Evolutionary conservation across 129 eudicot species (phyloP).

Genomic region (Saposhnikovia divaricata): DNA sequence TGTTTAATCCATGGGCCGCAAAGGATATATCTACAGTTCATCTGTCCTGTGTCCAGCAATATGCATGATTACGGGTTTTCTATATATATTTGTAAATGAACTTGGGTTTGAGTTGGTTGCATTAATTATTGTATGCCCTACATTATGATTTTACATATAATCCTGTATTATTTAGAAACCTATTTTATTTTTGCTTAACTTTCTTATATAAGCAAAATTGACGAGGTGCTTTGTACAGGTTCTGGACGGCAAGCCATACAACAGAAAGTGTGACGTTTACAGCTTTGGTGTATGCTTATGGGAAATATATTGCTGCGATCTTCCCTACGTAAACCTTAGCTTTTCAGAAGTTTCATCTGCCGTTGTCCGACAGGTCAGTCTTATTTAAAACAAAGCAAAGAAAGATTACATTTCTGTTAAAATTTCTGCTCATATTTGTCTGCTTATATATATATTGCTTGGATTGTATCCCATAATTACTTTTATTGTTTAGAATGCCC

Average conservation of each 20-base stretch:
- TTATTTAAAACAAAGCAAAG: neutral
- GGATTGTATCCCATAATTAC: neutral
- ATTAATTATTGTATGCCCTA: neutral
- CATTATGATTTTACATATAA: neutral
- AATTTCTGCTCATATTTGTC: neutral
- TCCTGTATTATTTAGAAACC: neutral
- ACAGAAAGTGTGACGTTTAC: constrained; percentile 82
- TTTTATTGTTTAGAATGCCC: neutral
- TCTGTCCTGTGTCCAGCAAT: neutral
- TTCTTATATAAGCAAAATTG: neutral
- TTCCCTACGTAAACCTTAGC: constrained; percentile 65
- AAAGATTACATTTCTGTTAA: neutral
- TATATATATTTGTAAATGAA: neutral
- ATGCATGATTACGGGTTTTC: neutral
- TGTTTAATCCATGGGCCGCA: neutral
- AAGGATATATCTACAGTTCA: neutral
- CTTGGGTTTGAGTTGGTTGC: neutral
- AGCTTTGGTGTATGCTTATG: constrained; percentile 94
- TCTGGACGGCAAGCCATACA: constrained; percentile 88
- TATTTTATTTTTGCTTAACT: neutral
- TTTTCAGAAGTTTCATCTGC: constrained; percentile 81
- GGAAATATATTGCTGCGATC: constrained; percentile 93
- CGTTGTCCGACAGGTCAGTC: constrained; percentile 67
- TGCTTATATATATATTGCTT: neutral
- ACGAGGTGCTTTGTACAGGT: constrained; percentile 37